A percentile compares a stretch with the other conserved stretches of the same genome.
Conservation (phyloP, 176 grass and related monocot genomes). For the Eleusine coracana region DNA sequence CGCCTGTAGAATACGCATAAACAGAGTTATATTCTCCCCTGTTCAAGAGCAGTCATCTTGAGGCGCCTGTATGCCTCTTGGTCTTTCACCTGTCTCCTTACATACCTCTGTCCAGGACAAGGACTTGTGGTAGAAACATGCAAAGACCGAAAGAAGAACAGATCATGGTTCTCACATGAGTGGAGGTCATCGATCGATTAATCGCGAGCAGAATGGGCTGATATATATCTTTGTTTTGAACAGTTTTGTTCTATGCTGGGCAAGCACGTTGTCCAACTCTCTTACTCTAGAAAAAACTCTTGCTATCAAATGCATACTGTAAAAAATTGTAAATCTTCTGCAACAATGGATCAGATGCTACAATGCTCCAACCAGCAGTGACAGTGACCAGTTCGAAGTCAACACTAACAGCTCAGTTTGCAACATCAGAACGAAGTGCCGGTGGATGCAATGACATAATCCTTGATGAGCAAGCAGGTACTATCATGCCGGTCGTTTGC, state of each 20-base stretch:
- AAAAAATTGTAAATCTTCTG: too few species aligned
- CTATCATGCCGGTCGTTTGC: not conserved
- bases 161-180: too few species aligned
- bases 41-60: conserved; percentile 23
- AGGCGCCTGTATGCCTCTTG: conserved; percentile 10
- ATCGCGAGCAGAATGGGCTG: too few species aligned
- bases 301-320: too few species aligned
- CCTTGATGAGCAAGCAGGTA: too few species aligned
- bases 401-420: not conserved
- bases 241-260: not conserved
- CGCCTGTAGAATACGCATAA: too few species aligned
- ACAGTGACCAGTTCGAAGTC: too few species aligned
- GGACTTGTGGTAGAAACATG: not conserved
- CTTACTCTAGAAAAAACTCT: too few species aligned
- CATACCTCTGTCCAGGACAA: too few species aligned
- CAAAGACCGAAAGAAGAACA: not conserved
- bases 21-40: not conserved
- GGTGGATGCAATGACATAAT: not conserved
- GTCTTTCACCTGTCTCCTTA: conserved; percentile 25
- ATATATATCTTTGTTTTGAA: not conserved
- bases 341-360: too few species aligned
- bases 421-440: conserved; percentile 11
- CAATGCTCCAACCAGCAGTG: too few species aligned
- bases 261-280: not conserved
- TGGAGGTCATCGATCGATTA: too few species aligned